Evolutionary conservation across 1,284 basidiomycete species (phyloP), one percentile per base, ranked within the genome.

Genomic region (Athelia sp.): DNA sequence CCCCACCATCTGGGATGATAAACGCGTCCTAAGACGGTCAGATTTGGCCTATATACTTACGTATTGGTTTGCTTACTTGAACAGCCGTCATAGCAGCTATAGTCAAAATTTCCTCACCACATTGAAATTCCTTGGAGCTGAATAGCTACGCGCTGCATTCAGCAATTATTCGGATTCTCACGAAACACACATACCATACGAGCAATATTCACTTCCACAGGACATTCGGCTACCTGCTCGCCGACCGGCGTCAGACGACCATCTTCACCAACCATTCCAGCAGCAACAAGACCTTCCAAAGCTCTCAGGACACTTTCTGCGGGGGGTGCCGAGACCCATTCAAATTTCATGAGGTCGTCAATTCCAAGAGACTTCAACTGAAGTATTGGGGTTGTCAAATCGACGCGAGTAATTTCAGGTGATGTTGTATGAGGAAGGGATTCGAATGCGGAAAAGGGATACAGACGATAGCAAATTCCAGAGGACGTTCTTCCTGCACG

Each of bases 31-130:
- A 26, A 52, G 11, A 51, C 14, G 46, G 4, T 38, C 35, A 32
- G 13, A 29, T 29, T 29, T 22, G 13, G 50, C 46, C 35, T 45
- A 23, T 23, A 43, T 46, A 19, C 21, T 43, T 9, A 17, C 14
- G 21, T n/a, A 50, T 10, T n/a, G 43, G 8, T 4, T 23, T n/a
- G 23, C 21, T 26, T 47, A 87, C 90, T 70, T 94, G 92, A 10
- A 97, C 81, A 3, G 90, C 80, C 9, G 89, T 90, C 93, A 99
- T 98, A 0, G 96, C 93, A 1, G 94, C 89, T 52, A 99, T 97
- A 0, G 92, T 93, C 47, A 99, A 70, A 42, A 97, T 90, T 63
- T 99, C 96, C 61, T 95, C 87, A 2, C 93, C 90, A 59, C 96
- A 99, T 54, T 78, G 76, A 60, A 85, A 88, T 11, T 88, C 83